Evolutionary conservation across 2,329 filamentous ascomycete genomes (phyloP), one percentile per base, ranked within the genome.

Genomic region (Hysterium pulicare): DNA sequence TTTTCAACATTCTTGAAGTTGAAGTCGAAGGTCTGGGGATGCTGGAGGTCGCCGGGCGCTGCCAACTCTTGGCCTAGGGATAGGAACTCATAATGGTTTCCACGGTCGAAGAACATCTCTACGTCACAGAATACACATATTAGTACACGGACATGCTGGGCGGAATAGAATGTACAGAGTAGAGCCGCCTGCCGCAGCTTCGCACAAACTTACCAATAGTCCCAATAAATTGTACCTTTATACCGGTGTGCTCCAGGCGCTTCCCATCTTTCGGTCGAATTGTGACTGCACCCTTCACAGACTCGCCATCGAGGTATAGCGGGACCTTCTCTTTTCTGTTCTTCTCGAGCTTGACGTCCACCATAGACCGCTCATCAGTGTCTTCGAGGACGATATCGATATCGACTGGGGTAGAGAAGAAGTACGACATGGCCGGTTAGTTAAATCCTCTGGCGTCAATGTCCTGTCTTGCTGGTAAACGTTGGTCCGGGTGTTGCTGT

Each of bases 1-100:
- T 98, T 98, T 79, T 98, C 93, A 59, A 98, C 90, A 70, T 97
- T 98, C 71, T 97, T 97, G 82, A 98, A 98, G 75, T 96, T 95
- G 81, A 98, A 98, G 55, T 95, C 89, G 70, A 95, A 96, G 37
- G 90, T 96, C 74, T 98, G 93, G 33, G 93, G 93, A 71, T 98
- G 94, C 67, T 97, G 93, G 44, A 98, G 86, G 75, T 98, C 93
- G 68, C 93, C 93, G 2, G 93, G 93, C 15, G 93, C 90, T 15
- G 93, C 93, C 31, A 98, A 83, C 72, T 98, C 93, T 71, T 97
- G 94, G 58, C 93, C 91, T 21, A 97, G 82, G 26, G 90, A 95
- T 46, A 98, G 85, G 71, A 98, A 98, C 72, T 98, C 93, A 77
- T 98, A 95, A 74, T 97, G 93, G 69, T 96, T 98, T 59, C 91